Evolutionary conservation across 352 stramenopile genomes (phyloP).

Genomic region (Elongisporangium anandrum): DNA sequence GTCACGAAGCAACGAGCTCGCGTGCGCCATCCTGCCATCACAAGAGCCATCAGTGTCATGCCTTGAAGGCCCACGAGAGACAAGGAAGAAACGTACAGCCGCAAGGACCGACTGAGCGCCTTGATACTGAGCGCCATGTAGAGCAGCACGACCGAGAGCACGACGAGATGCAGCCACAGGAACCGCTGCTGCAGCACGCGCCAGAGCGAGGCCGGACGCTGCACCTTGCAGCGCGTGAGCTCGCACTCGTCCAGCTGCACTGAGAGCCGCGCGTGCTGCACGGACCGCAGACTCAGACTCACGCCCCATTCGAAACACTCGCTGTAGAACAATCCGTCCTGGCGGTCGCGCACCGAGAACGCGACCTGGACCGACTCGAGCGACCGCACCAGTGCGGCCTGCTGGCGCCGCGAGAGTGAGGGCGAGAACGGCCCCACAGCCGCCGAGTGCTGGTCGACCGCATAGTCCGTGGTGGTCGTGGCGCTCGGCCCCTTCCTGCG

Average conservation of each 20-base stretch:
- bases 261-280: conserved; percentile 42
- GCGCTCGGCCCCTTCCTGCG: conserved; percentile 25
- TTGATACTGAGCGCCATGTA: conserved; percentile 66
- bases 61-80: background rate
- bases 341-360: conserved; percentile 60
- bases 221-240: conserved; percentile 41
- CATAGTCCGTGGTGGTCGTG: conserved; percentile 34
- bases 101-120: conserved; percentile 46
- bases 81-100: conserved; percentile 25
- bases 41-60: conserved; percentile 2
- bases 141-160: conserved; percentile 33
- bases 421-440: conserved; percentile 62
- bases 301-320: conserved; percentile 86
- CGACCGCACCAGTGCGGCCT: conserved; percentile 47
- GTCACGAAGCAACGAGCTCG: conserved; percentile 10
- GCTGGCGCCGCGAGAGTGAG: conserved; percentile 22
- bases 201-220: conserved; percentile 39
- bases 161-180: conserved; percentile 71
- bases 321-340: conserved; percentile 73
- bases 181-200: conserved; percentile 51
- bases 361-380: conserved; percentile 36
- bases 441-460: conserved; percentile 24
- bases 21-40: conserved; percentile 10
- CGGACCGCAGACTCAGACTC: conserved; percentile 40
- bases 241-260: conserved; percentile 58